A percentile compares a stretch with the other conserved stretches of the same genome.
Evolutionary conservation across 768 basidiomycete species (phyloP).

Genomic region (Mycena leptocephala): DNA sequence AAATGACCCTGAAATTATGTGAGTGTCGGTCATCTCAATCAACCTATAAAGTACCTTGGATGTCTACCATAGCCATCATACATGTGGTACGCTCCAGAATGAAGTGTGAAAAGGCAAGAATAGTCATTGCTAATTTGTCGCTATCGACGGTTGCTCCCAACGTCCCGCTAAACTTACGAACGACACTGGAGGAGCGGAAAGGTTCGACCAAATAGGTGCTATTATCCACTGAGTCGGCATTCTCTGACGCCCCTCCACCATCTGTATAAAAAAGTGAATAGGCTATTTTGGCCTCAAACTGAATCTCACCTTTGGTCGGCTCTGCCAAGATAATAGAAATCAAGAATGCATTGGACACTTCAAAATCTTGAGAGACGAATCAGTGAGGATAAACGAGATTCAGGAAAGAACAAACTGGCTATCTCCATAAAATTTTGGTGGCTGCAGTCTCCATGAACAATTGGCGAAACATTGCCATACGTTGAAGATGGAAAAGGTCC

Average conservation of each 20-base stretch:
- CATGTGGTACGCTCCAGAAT: not conserved
- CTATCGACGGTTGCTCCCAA: not conserved
- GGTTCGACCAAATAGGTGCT: constrained; percentile 1
- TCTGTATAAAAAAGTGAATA: too few relatives aligned
- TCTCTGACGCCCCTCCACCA: not conserved
- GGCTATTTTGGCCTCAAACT: too few relatives aligned
- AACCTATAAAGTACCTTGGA: not conserved
- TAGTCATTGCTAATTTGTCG: not conserved
- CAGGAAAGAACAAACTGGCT: not conserved
- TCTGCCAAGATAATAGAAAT: not conserved
- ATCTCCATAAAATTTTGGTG: not conserved
- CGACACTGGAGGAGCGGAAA: not conserved
- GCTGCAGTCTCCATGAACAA: not conserved
- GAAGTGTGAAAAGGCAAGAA: not conserved
- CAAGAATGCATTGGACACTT: not conserved
- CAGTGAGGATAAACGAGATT: not conserved
- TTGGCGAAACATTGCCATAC: not conserved
- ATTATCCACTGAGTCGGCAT: not conserved
- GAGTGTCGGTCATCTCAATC: not conserved
- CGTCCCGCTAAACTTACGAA: not conserved
- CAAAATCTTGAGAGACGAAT: not conserved
- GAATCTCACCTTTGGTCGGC: not conserved
- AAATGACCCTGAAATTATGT: not conserved
- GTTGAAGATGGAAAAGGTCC: not conserved
- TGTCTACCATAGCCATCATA: not conserved